A percentile compares a stretch with the other conserved stretches of the same genome.
These are phyloP conservation scores for Sugiyamaella novakii DNA, from an alignment of 1,139 yeast genomes.

Conservation along the genomic window DNA sequence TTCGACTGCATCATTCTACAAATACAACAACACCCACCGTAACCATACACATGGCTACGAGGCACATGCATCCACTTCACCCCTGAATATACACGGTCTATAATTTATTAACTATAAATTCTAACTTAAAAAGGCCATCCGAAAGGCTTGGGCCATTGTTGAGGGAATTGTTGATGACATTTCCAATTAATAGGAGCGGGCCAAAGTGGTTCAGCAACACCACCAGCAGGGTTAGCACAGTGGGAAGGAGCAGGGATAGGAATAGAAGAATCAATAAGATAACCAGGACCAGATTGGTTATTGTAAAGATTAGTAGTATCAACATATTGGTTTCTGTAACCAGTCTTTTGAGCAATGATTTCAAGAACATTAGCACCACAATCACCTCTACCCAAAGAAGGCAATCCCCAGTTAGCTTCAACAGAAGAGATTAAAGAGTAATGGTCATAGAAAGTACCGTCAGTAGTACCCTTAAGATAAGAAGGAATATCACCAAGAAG, in stretches of 20 bases:
- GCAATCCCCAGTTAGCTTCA: slow-evolving; percentile 36
- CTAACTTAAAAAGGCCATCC: slow-evolving; percentile 20
- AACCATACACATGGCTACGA: too few species aligned
- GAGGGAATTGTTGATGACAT: slow-evolving; percentile 16
- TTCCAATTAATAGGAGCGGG: slow-evolving; percentile 19
- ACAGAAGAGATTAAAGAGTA: slow-evolving; percentile 49
- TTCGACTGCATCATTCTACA: too few species aligned
- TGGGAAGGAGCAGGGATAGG: slow-evolving; percentile 48
- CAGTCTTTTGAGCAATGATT: slow-evolving; percentile 45
- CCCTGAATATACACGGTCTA: too few species aligned
- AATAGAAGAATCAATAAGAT: slow-evolving; percentile 41
- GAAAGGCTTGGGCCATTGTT: slow-evolving; percentile 19
- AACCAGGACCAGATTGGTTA: slow-evolving; percentile 49
- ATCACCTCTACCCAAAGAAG: slow-evolving; percentile 48
- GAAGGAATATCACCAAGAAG: slow-evolving; percentile 51
- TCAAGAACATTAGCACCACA: slow-evolving; percentile 51
- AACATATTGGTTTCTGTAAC: slow-evolving; percentile 40
- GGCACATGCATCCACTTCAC: too few species aligned
- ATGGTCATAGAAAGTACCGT: slow-evolving; percentile 52
- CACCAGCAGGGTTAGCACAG: slow-evolving; percentile 46
- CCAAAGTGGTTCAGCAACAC: slow-evolving; percentile 34
- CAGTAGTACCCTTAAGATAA: slow-evolving; percentile 45
- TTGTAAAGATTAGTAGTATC: slow-evolving; percentile 45
- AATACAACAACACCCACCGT: too few species aligned
- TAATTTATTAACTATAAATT: too few species aligned